Evolutionary conservation across 2,329 filamentous ascomycete species (phyloP).

Genomic region (Apiospora rasikravindrae): DNA sequence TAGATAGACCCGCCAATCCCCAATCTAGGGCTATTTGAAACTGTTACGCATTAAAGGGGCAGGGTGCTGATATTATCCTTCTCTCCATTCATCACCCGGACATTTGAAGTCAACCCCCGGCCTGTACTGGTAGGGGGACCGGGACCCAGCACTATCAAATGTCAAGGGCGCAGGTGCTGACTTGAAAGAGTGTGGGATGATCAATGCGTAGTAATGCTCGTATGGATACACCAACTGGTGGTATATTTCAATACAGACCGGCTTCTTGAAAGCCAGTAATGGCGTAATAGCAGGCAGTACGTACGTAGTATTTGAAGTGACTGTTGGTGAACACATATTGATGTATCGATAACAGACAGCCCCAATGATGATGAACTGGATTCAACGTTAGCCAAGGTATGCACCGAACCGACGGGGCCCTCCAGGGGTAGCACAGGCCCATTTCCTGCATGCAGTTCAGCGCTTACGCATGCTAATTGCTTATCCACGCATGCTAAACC

Average conservation of each 20-base stretch:
- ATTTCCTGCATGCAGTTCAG: constrained; percentile 11
- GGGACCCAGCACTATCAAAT: not conserved
- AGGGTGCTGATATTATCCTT: not conserved
- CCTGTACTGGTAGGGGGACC: not conserved
- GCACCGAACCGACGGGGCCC: not conserved
- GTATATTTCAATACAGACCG: not conserved
- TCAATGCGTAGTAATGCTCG: not conserved
- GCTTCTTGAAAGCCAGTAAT: not conserved
- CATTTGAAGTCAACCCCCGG: not conserved
- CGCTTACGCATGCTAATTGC: constrained; percentile 17
- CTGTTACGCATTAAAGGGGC: not conserved
- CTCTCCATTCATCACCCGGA: not conserved
- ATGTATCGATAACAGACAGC: not conserved
- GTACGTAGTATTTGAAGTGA: not conserved
- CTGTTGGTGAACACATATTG: not conserved
- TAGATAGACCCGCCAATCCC: not conserved
- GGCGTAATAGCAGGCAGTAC: not conserved
- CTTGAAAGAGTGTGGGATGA: not conserved
- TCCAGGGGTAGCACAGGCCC: constrained; percentile 4
- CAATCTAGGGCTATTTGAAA: not conserved
- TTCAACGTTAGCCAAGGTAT: not conserved
- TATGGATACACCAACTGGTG: not conserved
- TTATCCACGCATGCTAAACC: constrained; percentile 14
- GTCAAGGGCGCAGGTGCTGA: not conserved
- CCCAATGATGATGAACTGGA: no score